Conservation (phyloP, 208 protist species). For the Crithidia thermophila region DNA sequence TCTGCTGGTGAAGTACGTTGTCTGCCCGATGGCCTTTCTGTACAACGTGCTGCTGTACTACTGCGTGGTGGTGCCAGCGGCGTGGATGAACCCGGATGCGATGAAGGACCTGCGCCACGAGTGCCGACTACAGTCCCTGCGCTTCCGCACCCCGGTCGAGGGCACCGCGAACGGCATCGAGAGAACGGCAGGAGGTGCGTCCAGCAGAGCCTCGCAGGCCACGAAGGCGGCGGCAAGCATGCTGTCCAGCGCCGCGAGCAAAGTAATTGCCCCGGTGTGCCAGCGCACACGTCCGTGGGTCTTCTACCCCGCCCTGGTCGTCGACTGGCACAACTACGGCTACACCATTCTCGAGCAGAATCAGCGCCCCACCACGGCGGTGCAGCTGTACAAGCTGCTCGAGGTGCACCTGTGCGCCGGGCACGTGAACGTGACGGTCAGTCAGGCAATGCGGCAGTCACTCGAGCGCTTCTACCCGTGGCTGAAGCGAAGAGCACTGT, state of each 20-base stretch:
- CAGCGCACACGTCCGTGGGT: slow-evolving; percentile 21
- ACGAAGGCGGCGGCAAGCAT: too few species aligned
- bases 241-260: too few species aligned
- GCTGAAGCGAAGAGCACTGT: too few species aligned
- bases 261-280: neutral
- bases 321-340: slow-evolving; percentile 95
- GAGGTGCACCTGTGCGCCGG: slow-evolving; percentile 70
- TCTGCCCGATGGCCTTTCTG: slow-evolving; percentile 54
- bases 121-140: slow-evolving; percentile 33
- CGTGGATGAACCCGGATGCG: slow-evolving; percentile 61
- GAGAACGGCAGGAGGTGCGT: too few species aligned
- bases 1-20: slow-evolving; percentile 70
- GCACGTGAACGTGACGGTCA: slow-evolving; percentile 83
- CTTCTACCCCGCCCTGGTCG: slow-evolving; percentile 67
- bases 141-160: too few species aligned
- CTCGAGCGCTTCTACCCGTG: slow-evolving; percentile 27
- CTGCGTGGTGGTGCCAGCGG: slow-evolving; percentile 66
- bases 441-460: slow-evolving; percentile 65
- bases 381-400: slow-evolving; percentile 69
- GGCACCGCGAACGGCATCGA: too few species aligned
- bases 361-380: slow-evolving; percentile 45
- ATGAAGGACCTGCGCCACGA: slow-evolving; percentile 58
- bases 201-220: too few species aligned
- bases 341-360: slow-evolving; percentile 81
- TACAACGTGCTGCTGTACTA: slow-evolving; percentile 77